Evolutionary conservation across 139 green algal species (phyloP).

Genomic region (Chlorella sp.): DNA sequence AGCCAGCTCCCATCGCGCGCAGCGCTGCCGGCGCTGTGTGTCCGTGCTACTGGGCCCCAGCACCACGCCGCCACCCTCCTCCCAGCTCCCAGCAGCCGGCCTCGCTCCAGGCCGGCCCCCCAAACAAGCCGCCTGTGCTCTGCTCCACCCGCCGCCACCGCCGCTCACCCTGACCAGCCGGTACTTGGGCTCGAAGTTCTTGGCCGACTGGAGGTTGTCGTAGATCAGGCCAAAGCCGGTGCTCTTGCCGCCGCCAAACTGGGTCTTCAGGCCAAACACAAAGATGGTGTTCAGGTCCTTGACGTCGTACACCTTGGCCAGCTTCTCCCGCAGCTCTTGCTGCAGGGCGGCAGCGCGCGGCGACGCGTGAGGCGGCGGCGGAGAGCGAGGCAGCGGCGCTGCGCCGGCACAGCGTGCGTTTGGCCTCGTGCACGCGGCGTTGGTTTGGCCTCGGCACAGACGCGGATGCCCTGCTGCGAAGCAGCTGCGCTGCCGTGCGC

Average conservation of each 20-base stretch:
- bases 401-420: neutral
- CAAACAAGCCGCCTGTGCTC: too few species aligned
- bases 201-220: slow-evolving; percentile 89
- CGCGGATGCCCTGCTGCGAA: neutral
- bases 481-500: neutral
- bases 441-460: neutral
- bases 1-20: too few species aligned
- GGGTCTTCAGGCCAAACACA: slow-evolving; percentile 97
- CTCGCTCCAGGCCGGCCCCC: too few species aligned
- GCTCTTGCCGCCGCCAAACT: slow-evolving; percentile 99
- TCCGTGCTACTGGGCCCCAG: too few species aligned
- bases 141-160: too few species aligned
- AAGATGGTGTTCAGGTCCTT: slow-evolving; percentile 86
- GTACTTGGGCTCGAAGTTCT: slow-evolving; percentile 99
- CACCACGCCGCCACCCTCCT: too few species aligned
- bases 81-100: too few species aligned
- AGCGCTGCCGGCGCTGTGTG: too few species aligned
- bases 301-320: slow-evolving; percentile 95
- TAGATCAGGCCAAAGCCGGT: slow-evolving; percentile 99
- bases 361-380: neutral
- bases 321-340: slow-evolving; percentile 94
- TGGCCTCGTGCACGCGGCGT: neutral
- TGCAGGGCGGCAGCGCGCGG: neutral
- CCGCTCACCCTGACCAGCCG: slow-evolving; percentile 80
- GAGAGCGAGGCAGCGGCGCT: neutral